Conservation (phyloP, 805 yeast genomes). For the Wickerhamomyces tratensis region DNA sequence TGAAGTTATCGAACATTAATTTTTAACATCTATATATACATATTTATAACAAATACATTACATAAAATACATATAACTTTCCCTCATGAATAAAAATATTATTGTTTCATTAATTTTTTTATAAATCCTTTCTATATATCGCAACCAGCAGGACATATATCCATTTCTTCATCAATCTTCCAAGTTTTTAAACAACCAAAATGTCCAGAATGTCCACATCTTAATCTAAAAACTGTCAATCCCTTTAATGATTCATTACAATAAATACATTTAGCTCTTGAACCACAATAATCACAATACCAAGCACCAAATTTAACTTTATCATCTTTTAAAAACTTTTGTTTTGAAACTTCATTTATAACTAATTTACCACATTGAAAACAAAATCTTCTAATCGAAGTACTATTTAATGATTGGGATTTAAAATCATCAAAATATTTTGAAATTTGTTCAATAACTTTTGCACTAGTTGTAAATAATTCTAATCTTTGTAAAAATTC, state of each 20-base stretch:
- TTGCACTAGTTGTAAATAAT: conserved; percentile 49
- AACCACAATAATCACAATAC: conserved; percentile 77
- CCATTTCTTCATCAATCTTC: conserved; percentile 56
- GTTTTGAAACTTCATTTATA: conserved; percentile 46
- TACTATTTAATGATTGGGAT: conserved; percentile 15
- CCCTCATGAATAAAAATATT: too few species aligned
- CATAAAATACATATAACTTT: too few species aligned
- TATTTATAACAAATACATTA: neutral
- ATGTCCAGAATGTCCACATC: conserved; percentile 87
- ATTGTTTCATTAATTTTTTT: neutral
- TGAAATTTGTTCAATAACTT: conserved; percentile 33
- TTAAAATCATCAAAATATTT: conserved; percentile 18
- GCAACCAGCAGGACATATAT: conserved; percentile 71
- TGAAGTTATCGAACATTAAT: conserved; percentile 5
- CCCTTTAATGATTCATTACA: conserved; percentile 77
- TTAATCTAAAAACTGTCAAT: conserved; percentile 44
- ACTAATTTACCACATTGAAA: conserved; percentile 49
- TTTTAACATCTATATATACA: neutral
- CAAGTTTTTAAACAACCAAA: conserved; percentile 69
- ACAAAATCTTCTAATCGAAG: conserved; percentile 48
- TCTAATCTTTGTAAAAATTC: conserved; percentile 39
- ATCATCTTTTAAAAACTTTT: conserved; percentile 20
- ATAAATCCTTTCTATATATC: neutral
- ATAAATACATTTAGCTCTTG: conserved; percentile 40
- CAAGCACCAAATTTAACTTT: conserved; percentile 54